These are phyloP conservation scores for Inga leiocalycina DNA, from an alignment of 306 rosid species.

Conservation along the genomic window DNA sequence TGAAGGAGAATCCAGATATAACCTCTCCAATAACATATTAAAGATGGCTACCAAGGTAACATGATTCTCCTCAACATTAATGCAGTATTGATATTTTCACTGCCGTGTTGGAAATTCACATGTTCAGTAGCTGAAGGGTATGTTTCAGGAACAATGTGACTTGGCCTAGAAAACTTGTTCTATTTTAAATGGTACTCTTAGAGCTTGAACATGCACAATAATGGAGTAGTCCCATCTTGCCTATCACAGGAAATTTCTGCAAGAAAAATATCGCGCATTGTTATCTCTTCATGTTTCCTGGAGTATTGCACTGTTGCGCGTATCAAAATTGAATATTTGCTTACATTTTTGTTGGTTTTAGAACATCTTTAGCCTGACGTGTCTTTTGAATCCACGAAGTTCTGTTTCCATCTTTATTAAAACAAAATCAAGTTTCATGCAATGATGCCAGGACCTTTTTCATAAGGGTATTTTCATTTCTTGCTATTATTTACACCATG, in stretches of 20 bases:
- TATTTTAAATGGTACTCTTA: slow-evolving; percentile 12
- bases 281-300: not conserved
- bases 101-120: slow-evolving; percentile 11
- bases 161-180: slow-evolving; percentile 16
- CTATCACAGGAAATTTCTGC: slow-evolving; percentile 1
- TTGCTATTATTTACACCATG: not conserved
- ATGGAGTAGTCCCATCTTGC: not conserved
- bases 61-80: slow-evolving; percentile 26
- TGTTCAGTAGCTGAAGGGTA: not conserved
- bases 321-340: not conserved
- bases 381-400: not conserved
- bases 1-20: slow-evolving; percentile 93
- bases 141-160: slow-evolving; percentile 26
- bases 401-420: not conserved
- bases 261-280: not conserved
- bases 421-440: not conserved
- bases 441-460: not conserved
- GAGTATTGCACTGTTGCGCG: not conserved
- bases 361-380: not conserved
- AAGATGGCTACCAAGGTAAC: slow-evolving; percentile 66
- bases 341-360: not conserved
- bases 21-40: slow-evolving; percentile 52
- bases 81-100: slow-evolving; percentile 13
- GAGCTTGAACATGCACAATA: not conserved
- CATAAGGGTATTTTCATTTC: not conserved